Evolutionary conservation across 2,329 filamentous ascomycete genomes (phyloP).

Genomic region (Cladosporium austrohemisphaericum): DNA sequence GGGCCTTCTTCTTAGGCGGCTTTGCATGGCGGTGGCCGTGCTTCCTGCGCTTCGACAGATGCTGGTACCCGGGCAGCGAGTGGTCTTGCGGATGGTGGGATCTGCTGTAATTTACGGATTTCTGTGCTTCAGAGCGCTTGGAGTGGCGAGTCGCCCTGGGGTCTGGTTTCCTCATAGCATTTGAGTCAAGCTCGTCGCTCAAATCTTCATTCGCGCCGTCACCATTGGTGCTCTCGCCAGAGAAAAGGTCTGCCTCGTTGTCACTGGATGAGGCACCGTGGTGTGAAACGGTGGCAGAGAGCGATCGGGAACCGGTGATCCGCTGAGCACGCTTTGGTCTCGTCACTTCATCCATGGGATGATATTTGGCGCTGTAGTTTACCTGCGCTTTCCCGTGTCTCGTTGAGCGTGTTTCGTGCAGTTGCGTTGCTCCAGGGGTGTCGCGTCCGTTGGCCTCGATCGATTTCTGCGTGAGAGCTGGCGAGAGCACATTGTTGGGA

Average conservation of each 20-base stretch:
- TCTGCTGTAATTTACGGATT: conserved; percentile 23
- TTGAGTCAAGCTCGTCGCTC: background rate
- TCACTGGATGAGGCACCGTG: background rate
- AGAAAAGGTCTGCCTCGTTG: conserved; percentile 3
- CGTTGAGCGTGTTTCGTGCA: conserved; percentile 19
- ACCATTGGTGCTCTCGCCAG: conserved; percentile 6
- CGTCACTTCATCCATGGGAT: conserved; percentile 27
- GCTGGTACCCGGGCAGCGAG: conserved; percentile 20
- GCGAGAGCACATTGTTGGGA: conserved; percentile 2
- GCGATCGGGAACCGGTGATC: conserved; percentile 3
- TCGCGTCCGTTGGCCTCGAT: conserved; percentile 17
- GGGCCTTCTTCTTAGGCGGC: background rate
- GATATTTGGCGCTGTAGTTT: conserved; percentile 23
- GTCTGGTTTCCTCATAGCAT: conserved; percentile 16
- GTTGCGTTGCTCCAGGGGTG: conserved; percentile 10
- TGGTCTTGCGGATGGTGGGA: conserved; percentile 28
- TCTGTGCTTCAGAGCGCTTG: conserved; percentile 20
- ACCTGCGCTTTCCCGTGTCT: conserved; percentile 17
- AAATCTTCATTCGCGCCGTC: background rate
- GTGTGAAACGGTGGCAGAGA: background rate
- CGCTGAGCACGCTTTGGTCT: conserved; percentile 18
- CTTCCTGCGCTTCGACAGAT: conserved; percentile 15
- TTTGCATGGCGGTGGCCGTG: background rate
- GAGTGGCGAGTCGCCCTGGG: conserved; percentile 25
- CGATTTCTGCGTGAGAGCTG: background rate